phyloP scores from a whole-genome alignment of 768 basidiomycete species.

The Boletellus ananiceps region DNA sequence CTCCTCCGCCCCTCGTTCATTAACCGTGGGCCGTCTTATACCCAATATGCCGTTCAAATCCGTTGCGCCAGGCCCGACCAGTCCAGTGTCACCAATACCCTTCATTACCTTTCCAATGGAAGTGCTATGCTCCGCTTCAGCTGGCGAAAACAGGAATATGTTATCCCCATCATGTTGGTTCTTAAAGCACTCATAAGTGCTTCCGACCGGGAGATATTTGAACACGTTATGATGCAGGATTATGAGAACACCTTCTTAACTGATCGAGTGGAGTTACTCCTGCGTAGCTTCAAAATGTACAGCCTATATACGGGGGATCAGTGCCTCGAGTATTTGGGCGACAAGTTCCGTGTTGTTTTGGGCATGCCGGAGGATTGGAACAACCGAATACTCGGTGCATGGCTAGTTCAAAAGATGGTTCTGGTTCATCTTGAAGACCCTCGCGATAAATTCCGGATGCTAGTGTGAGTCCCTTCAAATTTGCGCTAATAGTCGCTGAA shows the following conservation, averaged over 20 bases:
- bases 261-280: slow-evolving; percentile 89
- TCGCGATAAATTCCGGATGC: slow-evolving; percentile 91
- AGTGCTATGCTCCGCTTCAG: slow-evolving; percentile 95
- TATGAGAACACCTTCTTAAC: slow-evolving; percentile 96
- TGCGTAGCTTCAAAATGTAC: slow-evolving; percentile 95
- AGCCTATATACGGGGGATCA: slow-evolving; percentile 82
- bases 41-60: slow-evolving; percentile 90
- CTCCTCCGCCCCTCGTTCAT: slow-evolving; percentile 87
- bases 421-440: slow-evolving; percentile 85
- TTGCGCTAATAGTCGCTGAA: slow-evolving; percentile 4
- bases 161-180: slow-evolving; percentile 94
- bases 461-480: slow-evolving; percentile 52
- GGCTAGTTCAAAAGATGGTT: slow-evolving; percentile 79
- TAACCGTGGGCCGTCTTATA: slow-evolving; percentile 93
- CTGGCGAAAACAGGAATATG: slow-evolving; percentile 97
- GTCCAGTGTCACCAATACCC: slow-evolving; percentile 86
- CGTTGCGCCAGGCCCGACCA: slow-evolving; percentile 93
- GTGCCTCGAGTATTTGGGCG: slow-evolving; percentile 91
- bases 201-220: slow-evolving; percentile 94
- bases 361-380: slow-evolving; percentile 92
- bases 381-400: slow-evolving; percentile 73
- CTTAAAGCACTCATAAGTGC: slow-evolving; percentile 90
- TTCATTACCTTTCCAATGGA: slow-evolving; percentile 97
- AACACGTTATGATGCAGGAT: slow-evolving; percentile 94
- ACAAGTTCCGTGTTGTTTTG: slow-evolving; percentile 92